Base-by-base conservation (phyloP, 2,329 filamentous ascomycete species). In the Plectosphaerella plurivora region DNA sequence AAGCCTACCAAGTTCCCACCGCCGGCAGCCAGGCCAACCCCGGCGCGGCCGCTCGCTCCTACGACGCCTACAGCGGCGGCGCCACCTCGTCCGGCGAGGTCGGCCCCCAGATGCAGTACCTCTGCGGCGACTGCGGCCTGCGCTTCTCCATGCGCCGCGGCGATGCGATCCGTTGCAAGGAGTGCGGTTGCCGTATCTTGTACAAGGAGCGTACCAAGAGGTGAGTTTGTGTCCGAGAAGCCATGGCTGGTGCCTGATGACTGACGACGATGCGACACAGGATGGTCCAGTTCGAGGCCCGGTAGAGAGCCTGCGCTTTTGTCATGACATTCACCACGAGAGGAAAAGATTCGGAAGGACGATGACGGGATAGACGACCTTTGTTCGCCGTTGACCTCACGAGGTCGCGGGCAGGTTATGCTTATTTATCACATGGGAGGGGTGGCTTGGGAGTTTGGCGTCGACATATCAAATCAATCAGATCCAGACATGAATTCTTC, bases 171-270 rank as follows among this genome's bases (percentile, higher is more conserved):
- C 81, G 90, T 25, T 96, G 91, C 79, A 88, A 89, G 70, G 89
- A 92, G 73, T 99, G 94, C 70, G 94, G 94, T 8, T 94, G 96
- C 65, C 86, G 94, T 59, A 91, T 99, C 56, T 74, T 99, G 60
- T 97, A 97, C 75, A 99, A 99, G 83, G 90, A 97, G 82, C 77
- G 94, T 67, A 99, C 94, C 45, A 97, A 96, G 80, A 84, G 94
- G 94, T 97, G 69, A 72, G 87, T 74, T 54, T 49, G 24, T 24
- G 15, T 14, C 6, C 12, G 11, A 22, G 11, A 11, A 24, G 6
- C 25, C 12, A 8, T 22, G 48, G 33, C n/a, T 33, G 24, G 28
- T 18, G 35, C 18, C 20, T 36, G 15, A n/a, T 47, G 54, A 55
- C 61, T 66, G 51, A 68, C 52, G 20, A 46, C 11, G 28, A 20